phyloP scores from a whole-genome alignment of 345 rosid genomes.

The Dovyalis caffra region DNA sequence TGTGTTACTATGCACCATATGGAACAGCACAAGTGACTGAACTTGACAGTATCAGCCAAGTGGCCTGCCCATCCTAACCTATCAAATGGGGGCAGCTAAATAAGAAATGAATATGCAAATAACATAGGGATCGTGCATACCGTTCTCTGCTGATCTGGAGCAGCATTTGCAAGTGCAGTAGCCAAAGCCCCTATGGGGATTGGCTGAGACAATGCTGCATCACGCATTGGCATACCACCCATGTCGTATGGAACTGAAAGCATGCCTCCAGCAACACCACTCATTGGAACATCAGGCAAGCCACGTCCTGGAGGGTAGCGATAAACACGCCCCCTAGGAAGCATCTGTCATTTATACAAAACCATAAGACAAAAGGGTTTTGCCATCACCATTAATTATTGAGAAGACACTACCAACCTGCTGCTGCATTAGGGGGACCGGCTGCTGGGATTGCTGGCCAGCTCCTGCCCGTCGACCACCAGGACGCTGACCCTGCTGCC shows the following conservation, averaged over 20 bases:
- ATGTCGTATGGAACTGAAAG: conserved; percentile 69
- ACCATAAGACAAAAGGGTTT: not conserved
- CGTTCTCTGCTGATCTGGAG: conserved; percentile 86
- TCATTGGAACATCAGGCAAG: conserved; percentile 67
- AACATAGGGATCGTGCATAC: conserved; percentile 36
- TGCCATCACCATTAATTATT: not conserved
- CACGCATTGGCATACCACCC: conserved; percentile 62
- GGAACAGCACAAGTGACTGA: not conserved
- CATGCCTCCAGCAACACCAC: conserved; percentile 71
- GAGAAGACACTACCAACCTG: conserved; percentile 46
- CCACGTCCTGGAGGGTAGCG: conserved; percentile 81
- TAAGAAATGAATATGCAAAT: not conserved
- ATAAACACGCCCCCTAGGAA: conserved; percentile 71
- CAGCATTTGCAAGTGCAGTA: conserved; percentile 79
- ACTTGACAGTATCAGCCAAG: not conserved
- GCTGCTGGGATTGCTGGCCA: conserved; percentile 75
- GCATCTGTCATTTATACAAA: conserved; percentile 46
- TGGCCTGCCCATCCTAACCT: not conserved
- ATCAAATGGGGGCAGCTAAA: not conserved
- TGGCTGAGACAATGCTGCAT: conserved; percentile 54
- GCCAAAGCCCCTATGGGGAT: conserved; percentile 85
- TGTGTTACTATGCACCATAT: too few relatives aligned
- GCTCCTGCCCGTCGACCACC: conserved; percentile 69
- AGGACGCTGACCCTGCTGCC: conserved; percentile 86
- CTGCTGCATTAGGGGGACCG: conserved; percentile 74